Percentiles rank a stretch among this genome's conserved stretches.
Conservation (phyloP, 2,329 filamentous ascomycete genomes). For the Xylariaceae sp. region DNA sequence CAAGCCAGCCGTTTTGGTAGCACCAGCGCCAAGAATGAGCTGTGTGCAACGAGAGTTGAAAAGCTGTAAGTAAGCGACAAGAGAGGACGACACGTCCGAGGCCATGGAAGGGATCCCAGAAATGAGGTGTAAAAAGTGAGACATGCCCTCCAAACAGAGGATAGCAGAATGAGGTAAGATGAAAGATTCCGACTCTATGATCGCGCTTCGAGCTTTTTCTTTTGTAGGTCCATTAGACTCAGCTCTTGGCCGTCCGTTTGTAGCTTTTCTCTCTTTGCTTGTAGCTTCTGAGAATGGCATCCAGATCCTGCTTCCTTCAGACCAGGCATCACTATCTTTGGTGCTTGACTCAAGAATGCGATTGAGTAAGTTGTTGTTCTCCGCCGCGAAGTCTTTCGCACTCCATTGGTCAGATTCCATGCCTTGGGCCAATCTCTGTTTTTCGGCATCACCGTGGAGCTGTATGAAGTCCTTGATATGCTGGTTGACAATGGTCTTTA, state of each 20-base stretch:
- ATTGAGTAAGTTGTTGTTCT: slow-evolving; percentile 55
- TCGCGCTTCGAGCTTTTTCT: slow-evolving; percentile 65
- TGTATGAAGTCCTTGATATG: slow-evolving; percentile 80
- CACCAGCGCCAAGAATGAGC: slow-evolving; percentile 90
- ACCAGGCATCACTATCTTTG: slow-evolving; percentile 65
- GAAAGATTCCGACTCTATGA: slow-evolving; percentile 80
- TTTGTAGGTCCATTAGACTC: slow-evolving; percentile 51
- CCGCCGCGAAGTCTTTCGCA: slow-evolving; percentile 68
- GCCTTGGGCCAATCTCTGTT: slow-evolving; percentile 67
- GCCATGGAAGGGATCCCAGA: slow-evolving; percentile 86
- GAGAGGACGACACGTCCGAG: slow-evolving; percentile 70
- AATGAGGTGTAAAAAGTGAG: slow-evolving; percentile 77
- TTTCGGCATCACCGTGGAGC: slow-evolving; percentile 65
- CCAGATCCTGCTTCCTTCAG: slow-evolving; percentile 56
- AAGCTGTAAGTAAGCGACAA: slow-evolving; percentile 82
- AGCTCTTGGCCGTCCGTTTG: slow-evolving; percentile 28
- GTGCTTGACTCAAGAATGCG: slow-evolving; percentile 67
- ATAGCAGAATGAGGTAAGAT: slow-evolving; percentile 81
- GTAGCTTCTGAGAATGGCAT: slow-evolving; percentile 36
- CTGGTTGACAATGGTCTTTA: slow-evolving; percentile 75
- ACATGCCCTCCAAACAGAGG: slow-evolving; percentile 74
- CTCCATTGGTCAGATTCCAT: slow-evolving; percentile 82
- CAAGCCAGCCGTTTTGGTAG: slow-evolving; percentile 79
- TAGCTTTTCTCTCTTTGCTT: slow-evolving; percentile 23
- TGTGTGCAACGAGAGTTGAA: slow-evolving; percentile 98